Evolutionary conservation across 306 rosid genomes (phyloP), one percentile per base, ranked within the genome.

Genomic region (Neltuma alba): DNA sequence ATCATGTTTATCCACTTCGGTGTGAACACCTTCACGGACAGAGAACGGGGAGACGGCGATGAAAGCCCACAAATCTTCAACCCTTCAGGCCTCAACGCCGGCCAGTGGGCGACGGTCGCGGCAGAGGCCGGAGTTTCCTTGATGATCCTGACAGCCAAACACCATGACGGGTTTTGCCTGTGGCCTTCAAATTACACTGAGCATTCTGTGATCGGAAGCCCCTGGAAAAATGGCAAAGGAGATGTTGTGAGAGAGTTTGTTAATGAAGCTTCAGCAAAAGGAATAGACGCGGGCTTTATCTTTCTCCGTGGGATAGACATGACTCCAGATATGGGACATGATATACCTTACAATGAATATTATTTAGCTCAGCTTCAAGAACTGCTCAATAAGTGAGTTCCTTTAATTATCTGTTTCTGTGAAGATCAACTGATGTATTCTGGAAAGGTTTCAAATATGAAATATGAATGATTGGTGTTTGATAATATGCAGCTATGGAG

Each of bases 101-200:
- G 77, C 68, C 97, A 92, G 58, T 94, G 99, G 99, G 89, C 86
- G 20, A 48, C 50, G 40, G 85, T 92, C 1, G 99, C 97, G 1
- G 80, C 69, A 7, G 91, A 86, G 0, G 90, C 97, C 5, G 97
- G 97, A 18, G 70, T 91, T 71, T 91, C 99, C 3, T 30, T 94
- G 4, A 83, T 89, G 83, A 91, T 92, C 79, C 83, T 94, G 28
- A 94, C 97, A 6, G 97, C 99, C 11, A 94, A 94, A 66, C 99
- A 94, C 87, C 99, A 92, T 71, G 97, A 94, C 74, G 99, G 99
- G 7, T 92, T 94, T 70, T 94, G 97, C 83, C 78, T 92, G 41
- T 94, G 98, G 98, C 98, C 98, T 81, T 94, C 99, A 0, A 86
- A 88, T 81, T 94, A 94, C 89, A 94, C 99, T 1, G 68, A 89